Evolutionary conservation across 805 yeast species (phyloP).

Genomic region (Starmerella powellii): DNA sequence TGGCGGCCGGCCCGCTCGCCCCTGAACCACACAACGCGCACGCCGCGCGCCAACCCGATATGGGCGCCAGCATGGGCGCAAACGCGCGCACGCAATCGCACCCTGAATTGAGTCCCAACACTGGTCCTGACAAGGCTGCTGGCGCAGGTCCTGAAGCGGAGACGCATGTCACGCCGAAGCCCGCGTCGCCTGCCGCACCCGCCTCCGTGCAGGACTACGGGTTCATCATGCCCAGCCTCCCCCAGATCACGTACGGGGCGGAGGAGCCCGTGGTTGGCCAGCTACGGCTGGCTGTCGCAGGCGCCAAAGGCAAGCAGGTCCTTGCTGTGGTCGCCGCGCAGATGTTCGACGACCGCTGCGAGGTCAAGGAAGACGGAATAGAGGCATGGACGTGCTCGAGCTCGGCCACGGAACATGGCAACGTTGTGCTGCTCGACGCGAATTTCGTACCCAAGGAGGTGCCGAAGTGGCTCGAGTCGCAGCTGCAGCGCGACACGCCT

Average conservation of each 20-base stretch:
- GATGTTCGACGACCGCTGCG: neutral
- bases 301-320: neutral
- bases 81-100: no score
- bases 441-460: neutral
- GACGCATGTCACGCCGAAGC: no score
- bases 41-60: no score
- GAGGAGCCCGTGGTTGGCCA: conserved; percentile 3
- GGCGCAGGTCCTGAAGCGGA: no score
- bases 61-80: no score
- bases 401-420: conserved; percentile 6
- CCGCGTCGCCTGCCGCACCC: neutral
- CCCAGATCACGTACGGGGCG: neutral
- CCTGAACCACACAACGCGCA: no score
- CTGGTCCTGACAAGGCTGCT: no score
- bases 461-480: conserved; percentile 12
- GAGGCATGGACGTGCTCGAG: conserved; percentile 4
- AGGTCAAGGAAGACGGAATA: neutral
- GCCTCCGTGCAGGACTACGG: conserved; percentile 1
- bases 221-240: conserved; percentile 14
- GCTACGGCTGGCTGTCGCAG: neutral
- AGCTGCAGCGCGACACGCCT: conserved; percentile 2
- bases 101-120: no score
- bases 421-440: conserved; percentile 4
- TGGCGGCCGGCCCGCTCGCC: no score
- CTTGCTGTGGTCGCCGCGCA: neutral